A percentile compares a stretch with the other conserved stretches of the same genome.
Evolutionary conservation across 2,329 filamentous ascomycete genomes (phyloP).

Genomic region (Trichoderma endophyticum): DNA sequence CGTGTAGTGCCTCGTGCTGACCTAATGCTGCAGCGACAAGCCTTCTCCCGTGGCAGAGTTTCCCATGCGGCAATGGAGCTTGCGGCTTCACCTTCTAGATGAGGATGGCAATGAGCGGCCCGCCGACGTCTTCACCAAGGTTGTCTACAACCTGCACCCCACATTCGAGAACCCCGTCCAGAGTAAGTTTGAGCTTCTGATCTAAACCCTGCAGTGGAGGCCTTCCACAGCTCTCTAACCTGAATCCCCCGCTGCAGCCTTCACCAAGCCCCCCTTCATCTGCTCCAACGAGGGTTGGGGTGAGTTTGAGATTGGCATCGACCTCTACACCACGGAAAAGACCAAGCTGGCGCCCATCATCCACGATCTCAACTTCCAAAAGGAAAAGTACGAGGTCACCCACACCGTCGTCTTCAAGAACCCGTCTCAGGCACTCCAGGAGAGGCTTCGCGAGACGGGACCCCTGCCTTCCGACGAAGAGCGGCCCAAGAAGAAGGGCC

Average conservation of each 20-base stretch:
- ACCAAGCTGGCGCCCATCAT: slow-evolving; percentile 69
- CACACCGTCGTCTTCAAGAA: slow-evolving; percentile 88
- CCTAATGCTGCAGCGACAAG: slow-evolving; percentile 59
- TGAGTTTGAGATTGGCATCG: slow-evolving; percentile 93
- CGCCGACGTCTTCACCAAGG: slow-evolving; percentile 86
- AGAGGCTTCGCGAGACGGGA: slow-evolving; percentile 76
- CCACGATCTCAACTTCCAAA: slow-evolving; percentile 91
- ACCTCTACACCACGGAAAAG: slow-evolving; percentile 80
- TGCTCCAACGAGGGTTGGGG: slow-evolving; percentile 97
- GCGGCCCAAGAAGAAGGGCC: slow-evolving; percentile 57
- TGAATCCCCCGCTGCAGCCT: slow-evolving; percentile 47
- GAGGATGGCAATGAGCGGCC: slow-evolving; percentile 80
- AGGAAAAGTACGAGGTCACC: slow-evolving; percentile 75
- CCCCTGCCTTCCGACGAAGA: slow-evolving; percentile 75
- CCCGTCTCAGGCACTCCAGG: slow-evolving; percentile 80
- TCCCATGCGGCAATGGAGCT: slow-evolving; percentile 89
- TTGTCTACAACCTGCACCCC: slow-evolving; percentile 87
- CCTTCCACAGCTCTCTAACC: background rate
- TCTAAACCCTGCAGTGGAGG: background rate
- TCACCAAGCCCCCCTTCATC: slow-evolving; percentile 80
- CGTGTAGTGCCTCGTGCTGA: slow-evolving; percentile 7
- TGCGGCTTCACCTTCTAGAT: slow-evolving; percentile 80
- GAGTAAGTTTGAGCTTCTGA: slow-evolving; percentile 55
- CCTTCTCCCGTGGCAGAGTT: slow-evolving; percentile 80
- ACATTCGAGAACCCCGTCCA: slow-evolving; percentile 86